A percentile compares a stretch with the other conserved stretches of the same genome.
Conservation (phyloP, 2,329 filamentous ascomycete species). For the Aureobasidium leucospermi region DNA sequence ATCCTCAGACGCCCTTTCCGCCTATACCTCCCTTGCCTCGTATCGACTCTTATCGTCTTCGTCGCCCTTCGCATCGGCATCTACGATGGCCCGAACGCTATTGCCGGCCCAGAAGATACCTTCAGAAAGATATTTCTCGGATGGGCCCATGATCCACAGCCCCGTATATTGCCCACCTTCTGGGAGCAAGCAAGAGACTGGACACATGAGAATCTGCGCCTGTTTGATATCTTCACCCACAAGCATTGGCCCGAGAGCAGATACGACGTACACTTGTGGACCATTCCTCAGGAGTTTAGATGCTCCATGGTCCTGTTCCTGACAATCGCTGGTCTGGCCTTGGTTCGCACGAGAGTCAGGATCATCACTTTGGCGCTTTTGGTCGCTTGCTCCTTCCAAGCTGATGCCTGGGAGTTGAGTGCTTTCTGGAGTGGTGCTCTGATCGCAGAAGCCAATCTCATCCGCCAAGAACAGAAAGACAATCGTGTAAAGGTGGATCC, state of each 20-base stretch:
- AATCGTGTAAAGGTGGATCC: neutral
- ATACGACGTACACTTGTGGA: conserved; percentile 56
- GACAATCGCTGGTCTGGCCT: conserved; percentile 37
- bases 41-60: conserved; percentile 19
- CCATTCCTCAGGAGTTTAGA: conserved; percentile 54
- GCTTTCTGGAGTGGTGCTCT: conserved; percentile 50
- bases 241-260: conserved; percentile 22
- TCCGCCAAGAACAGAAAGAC: conserved; percentile 20
- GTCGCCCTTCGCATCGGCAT: conserved; percentile 9
- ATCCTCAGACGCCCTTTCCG: conserved; percentile 20
- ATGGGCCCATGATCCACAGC: conserved; percentile 18
- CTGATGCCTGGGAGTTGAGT: conserved; percentile 48
- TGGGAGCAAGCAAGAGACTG: conserved; percentile 22
- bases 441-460: conserved; percentile 49
- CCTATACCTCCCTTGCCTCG: conserved; percentile 19
- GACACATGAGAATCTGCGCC: conserved; percentile 32
- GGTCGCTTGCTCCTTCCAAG: conserved; percentile 40
- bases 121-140: conserved; percentile 15
- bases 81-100: conserved; percentile 16
- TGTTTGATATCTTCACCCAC: conserved; percentile 19
- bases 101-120: conserved; percentile 15
- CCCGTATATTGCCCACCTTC: conserved; percentile 12
- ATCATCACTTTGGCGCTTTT: conserved; percentile 37
- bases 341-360: conserved; percentile 23
- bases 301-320: conserved; percentile 53